Base-by-base conservation (phyloP, 129 eudicot genomes). In the Pittosporum tobira region DNA sequence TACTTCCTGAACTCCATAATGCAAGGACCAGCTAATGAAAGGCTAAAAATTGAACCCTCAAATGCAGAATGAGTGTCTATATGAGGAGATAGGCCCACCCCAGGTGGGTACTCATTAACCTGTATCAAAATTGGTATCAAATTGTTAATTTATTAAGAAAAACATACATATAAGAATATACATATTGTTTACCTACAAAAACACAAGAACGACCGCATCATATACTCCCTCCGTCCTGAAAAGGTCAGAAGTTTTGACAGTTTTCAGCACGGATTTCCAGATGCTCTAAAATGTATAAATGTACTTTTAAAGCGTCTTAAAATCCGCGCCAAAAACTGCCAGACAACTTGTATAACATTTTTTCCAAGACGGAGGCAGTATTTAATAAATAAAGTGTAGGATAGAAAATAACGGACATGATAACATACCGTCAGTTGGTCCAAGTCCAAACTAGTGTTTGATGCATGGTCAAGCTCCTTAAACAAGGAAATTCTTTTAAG, bases 21-120 rank as follows among this genome's bases (percentile, higher is more conserved):
- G 76, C 99, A 91, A 48, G 99, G 81, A n/a, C 99, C 99, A 16
- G 90, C 81, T 69, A 91, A 72, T 46, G 99, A 91, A 73, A 91
- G 94, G 77, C 99, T 91, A 72, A 83, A 91, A 60, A 91, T 91
- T 46, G 76, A 76, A 16, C 80, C 94, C 55, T 83, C 96, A 73
- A 91, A 91, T 48, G 99, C 99, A 40, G 99, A 91, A 80, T 86
- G 99, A 47, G 99, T 91, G 76, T 91, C 99, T 63, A 91, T 79
- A 61, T 91, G 99, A 6, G 99, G 99, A 25, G 99, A 87, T 72
- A 91, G 68, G 18, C 99, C 99, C 45, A 91, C 99, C 18, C 99
- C 99, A 40, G 83, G n/a, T 6, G 99, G 96, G 55, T 91, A 91
- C 70, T 91, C 99, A 73, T 91, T 91, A 50, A 91, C 91, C 99